phyloP scores from a whole-genome alignment of 768 basidiomycete genomes.

The Udeniomyces megalosporus region DNA sequence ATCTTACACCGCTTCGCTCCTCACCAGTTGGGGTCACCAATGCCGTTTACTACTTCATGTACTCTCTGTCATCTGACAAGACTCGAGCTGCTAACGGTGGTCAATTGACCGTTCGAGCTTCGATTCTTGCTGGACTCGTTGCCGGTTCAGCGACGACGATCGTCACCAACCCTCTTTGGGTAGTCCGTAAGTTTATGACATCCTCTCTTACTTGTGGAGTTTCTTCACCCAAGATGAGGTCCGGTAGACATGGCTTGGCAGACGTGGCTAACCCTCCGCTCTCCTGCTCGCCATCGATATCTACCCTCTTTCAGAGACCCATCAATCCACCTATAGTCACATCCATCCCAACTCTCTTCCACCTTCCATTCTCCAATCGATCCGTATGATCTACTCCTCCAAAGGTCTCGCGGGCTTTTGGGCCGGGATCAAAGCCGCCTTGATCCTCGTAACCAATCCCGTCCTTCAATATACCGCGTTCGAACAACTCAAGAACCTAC shows the following conservation, averaged over 20 bases:
- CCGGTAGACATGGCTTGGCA: not conserved
- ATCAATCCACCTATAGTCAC: conserved; percentile 11
- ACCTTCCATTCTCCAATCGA: conserved; percentile 49
- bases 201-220: not conserved
- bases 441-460: conserved; percentile 84
- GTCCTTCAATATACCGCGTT: conserved; percentile 86
- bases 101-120: conserved; percentile 59
- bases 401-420: conserved; percentile 72
- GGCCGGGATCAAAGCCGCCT: conserved; percentile 84
- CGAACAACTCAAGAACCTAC: conserved; percentile 78
- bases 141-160: conserved; percentile 85
- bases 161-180: conserved; percentile 91
- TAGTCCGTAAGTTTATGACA: conserved; percentile 34
- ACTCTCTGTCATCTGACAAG: conserved; percentile 53
- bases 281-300: not conserved
- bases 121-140: conserved; percentile 70
- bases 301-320: not conserved
- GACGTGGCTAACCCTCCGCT: too few species aligned
- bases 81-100: conserved; percentile 41
- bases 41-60: conserved; percentile 14
- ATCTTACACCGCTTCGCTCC: not conserved
- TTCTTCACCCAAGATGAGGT: not conserved
- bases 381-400: conserved; percentile 50
- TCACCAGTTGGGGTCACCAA: conserved; percentile 81
- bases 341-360: conserved; percentile 3